A percentile compares a stretch with the other conserved stretches of the same genome.
phyloP scores from a whole-genome alignment of 345 rosid genomes.

The Anacardium occidentale region DNA sequence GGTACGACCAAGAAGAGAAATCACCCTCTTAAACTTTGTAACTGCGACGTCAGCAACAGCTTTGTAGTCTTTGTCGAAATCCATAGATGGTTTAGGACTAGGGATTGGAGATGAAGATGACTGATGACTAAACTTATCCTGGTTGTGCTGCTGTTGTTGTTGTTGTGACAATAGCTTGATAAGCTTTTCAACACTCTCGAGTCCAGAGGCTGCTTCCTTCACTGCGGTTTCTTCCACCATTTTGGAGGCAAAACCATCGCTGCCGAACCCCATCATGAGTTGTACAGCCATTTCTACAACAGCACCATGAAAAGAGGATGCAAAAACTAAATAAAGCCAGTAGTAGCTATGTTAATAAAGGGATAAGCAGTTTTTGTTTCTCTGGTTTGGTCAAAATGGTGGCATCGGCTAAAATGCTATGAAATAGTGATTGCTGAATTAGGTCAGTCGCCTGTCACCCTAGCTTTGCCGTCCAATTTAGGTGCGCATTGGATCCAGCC shows the following conservation, averaged over 20 bases:
- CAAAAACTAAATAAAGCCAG: conserved; percentile 11
- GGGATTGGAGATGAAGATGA: conserved; percentile 26
- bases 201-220: conserved; percentile 83
- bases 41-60: conserved; percentile 69
- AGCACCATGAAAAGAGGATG: conserved; percentile 12
- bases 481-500: conserved; percentile 32
- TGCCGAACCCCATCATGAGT: conserved; percentile 43
- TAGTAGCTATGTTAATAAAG: conserved; percentile 36
- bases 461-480: conserved; percentile 30
- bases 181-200: conserved; percentile 74
- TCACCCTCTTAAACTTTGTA: conserved; percentile 75
- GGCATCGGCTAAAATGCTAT: conserved; percentile 21
- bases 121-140: conserved; percentile 5
- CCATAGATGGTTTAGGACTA: conserved; percentile 30
- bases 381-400: conserved; percentile 40
- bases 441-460: conserved; percentile 30
- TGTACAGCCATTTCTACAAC: conserved; percentile 54
- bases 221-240: conserved; percentile 54
- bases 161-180: conserved; percentile 64
- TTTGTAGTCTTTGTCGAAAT: conserved; percentile 55
- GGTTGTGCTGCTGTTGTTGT: conserved; percentile 14
- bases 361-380: not conserved
- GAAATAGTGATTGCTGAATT: conserved; percentile 14
- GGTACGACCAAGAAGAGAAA: conserved; percentile 78
- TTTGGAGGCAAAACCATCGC: conserved; percentile 35